A percentile compares a stretch with the other conserved stretches of the same genome.
Conservation (phyloP, 2,329 filamentous ascomycete genomes). For the Hawksworthiomyces lignivorus region DNA sequence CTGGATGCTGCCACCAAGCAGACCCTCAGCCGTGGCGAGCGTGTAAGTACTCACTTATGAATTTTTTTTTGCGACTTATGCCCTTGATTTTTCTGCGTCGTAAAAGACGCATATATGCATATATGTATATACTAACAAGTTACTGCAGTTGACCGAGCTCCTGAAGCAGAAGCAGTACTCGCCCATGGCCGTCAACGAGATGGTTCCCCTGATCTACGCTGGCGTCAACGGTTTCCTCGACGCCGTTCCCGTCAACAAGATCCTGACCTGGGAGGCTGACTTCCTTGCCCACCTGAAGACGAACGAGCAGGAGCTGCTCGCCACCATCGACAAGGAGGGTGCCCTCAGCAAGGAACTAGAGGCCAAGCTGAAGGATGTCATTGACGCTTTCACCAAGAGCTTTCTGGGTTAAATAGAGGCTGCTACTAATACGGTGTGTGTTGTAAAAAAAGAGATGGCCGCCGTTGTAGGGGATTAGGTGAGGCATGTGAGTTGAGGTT, state of each 20-base stretch:
- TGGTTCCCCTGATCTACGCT: slow-evolving; percentile 98
- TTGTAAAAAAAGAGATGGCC: too few relatives aligned
- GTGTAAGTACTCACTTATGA: slow-evolving; percentile 50
- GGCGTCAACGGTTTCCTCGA: slow-evolving; percentile 98
- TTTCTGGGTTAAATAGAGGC: slow-evolving; percentile 62
- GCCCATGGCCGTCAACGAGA: slow-evolving; percentile 98
- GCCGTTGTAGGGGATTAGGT: too few relatives aligned
- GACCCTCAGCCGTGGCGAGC: slow-evolving; percentile 95
- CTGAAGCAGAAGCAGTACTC: slow-evolving; percentile 99
- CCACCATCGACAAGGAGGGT: slow-evolving; percentile 91
- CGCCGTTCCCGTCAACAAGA: slow-evolving; percentile 78
- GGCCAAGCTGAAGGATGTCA: slow-evolving; percentile 69
- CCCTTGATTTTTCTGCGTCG: not conserved
- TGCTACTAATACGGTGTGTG: too few relatives aligned
- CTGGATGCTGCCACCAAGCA: slow-evolving; percentile 98
- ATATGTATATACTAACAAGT: slow-evolving; percentile 20
- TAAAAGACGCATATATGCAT: too few relatives aligned
- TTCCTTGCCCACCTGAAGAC: slow-evolving; percentile 87
- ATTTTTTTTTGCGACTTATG: too few relatives aligned
- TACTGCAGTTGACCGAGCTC: slow-evolving; percentile 72
- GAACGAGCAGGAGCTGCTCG: slow-evolving; percentile 77
- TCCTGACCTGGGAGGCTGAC: slow-evolving; percentile 89
- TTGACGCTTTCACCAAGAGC: slow-evolving; percentile 83
- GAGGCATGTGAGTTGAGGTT: too few relatives aligned
- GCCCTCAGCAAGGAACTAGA: slow-evolving; percentile 91